Base-by-base conservation (phyloP, 805 yeast species). In the Yarrowia keelungensis region DNA sequence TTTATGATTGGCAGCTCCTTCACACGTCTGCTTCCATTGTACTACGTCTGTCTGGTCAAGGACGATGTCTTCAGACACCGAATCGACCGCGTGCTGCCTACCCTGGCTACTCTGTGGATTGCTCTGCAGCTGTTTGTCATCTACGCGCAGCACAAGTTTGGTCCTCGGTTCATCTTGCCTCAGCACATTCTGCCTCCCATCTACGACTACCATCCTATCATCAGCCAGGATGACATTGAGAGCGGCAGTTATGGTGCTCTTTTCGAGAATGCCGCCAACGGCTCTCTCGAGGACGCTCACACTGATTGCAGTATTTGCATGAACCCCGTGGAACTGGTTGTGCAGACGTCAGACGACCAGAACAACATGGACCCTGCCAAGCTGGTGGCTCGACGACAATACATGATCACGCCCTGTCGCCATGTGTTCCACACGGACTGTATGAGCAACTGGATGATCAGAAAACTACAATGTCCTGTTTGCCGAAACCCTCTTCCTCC, bases 361-460 rank as follows among this genome's bases (percentile, higher is more conserved):
- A 73, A 70, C 38, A 72, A 75, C 15, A 59, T 75, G 38, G 70
- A 73, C 10, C 75, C 79, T 0, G 72, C 78, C 16, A 73, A 75
- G 15, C 41, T 79, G 32, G 71, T 78, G 41, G 80, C 79, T 3
- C 69, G 81, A 15, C 73, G 78, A 36, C 70, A 72, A 49, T 78
- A 78, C 69, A 78, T 78, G 81, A 86, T 92, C 3, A 91, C 98
- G 0, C 98, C 98, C 1, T 93, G 98, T 77, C 83, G 87, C 50
- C 98, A 93, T 76, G 86, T 92, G 10, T 94, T 92, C 84, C 98
- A 93, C 75, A 84, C 91, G 1, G 87, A 85, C n/a, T 93, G 98
- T 79, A 80, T 94, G 71, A 96, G 91, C 75, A 86, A 85, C 71
- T 94, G 98, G 98, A 92, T 94, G 97, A 86, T 88, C 76, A 90